Percentiles rank a stretch among this genome's conserved stretches.
Conservation (phyloP, 306 rosid species). For the Castanospermum australe region DNA sequence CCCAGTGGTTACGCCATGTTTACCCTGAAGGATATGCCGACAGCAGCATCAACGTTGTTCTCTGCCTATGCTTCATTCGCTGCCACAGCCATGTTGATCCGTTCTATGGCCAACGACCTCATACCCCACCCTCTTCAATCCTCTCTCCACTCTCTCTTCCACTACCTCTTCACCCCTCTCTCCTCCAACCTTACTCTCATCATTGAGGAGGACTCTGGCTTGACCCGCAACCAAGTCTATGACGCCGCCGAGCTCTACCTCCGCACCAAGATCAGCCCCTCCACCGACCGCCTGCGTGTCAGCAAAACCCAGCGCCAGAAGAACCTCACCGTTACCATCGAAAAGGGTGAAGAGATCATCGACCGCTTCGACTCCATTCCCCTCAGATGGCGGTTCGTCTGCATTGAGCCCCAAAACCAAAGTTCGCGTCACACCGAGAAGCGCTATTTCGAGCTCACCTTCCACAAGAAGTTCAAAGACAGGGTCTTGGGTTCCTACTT, state of each 20-base stretch:
- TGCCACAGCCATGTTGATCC: slow-evolving; percentile 37
- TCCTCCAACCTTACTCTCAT: slow-evolving; percentile 35
- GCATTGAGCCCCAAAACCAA: neutral
- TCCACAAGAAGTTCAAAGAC: slow-evolving; percentile 32
- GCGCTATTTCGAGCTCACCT: slow-evolving; percentile 25
- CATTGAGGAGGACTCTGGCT: slow-evolving; percentile 27
- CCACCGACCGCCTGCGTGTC: slow-evolving; percentile 23
- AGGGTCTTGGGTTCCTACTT: slow-evolving; percentile 23
- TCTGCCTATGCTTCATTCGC: slow-evolving; percentile 42
- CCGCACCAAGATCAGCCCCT: slow-evolving; percentile 19
- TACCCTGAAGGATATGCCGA: slow-evolving; percentile 7
- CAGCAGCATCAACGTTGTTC: slow-evolving; percentile 35
- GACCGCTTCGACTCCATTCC: slow-evolving; percentile 16
- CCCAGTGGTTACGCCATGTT: neutral
- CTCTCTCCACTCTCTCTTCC: slow-evolving; percentile 20
- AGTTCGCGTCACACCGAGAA: neutral
- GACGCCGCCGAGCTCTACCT: slow-evolving; percentile 42
- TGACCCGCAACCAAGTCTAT: slow-evolving; percentile 39
- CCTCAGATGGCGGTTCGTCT: slow-evolving; percentile 32
- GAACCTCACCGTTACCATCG: slow-evolving; percentile 10
- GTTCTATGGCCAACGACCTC: slow-evolving; percentile 36
- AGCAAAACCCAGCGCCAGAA: slow-evolving; percentile 29
- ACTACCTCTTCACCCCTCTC: slow-evolving; percentile 25
- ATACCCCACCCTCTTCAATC: slow-evolving; percentile 30
- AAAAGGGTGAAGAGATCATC: slow-evolving; percentile 15